Evolutionary conservation across 495 filamentous ascomycete species (phyloP), one percentile per base, ranked within the genome.

Genomic region (Saxispiralis lemnorum): DNA sequence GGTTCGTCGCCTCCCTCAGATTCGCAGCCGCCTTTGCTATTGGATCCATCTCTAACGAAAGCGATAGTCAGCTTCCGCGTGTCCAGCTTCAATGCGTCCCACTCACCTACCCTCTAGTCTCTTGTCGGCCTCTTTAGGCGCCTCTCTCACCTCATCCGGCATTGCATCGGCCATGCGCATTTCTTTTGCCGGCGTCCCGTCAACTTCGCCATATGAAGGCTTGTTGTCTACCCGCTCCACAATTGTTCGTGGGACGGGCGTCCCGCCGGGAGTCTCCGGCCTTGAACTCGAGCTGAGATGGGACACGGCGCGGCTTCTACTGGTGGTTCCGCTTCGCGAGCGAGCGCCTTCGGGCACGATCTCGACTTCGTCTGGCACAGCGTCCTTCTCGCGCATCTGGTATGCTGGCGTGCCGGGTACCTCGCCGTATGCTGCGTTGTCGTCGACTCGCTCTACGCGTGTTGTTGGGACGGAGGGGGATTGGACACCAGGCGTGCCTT

Each of bases 191-290:
- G 69, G 62, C 2, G 88, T 93, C 13, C 88, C 86, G 16, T 86
- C 86, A 16, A 93, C 71, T 51, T 94, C 87, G 15, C 88, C 87
- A 61, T 92, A 70, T 50, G 80, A 81, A 60, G 77, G 73, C 21
- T 63, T 57, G 28, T 65, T 60, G 45, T 81, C 76, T 37, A 93
- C 71, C 63, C 79, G 83, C 61, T 92, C 83, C 19, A 93, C 81
- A 38, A 87, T 66, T 12, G 79, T 92, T 44, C 64, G 72, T n/a
- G 86, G 86, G 51, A 93, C 76, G 24, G 81, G 75, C 12, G 66
- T 62, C 44, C 68, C 67, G 48, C 68, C 64, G 41, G 71, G 72
- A 39, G 70, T 70, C 31, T 56, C 45, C 19, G 67, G 57, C 36
- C 60, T 56, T 1, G 45, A 31, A 19, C 39, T 30, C 39, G 28